Conservation (phyloP, 2,329 filamentous ascomycete species). For the Fusarium sulawesiense region DNA sequence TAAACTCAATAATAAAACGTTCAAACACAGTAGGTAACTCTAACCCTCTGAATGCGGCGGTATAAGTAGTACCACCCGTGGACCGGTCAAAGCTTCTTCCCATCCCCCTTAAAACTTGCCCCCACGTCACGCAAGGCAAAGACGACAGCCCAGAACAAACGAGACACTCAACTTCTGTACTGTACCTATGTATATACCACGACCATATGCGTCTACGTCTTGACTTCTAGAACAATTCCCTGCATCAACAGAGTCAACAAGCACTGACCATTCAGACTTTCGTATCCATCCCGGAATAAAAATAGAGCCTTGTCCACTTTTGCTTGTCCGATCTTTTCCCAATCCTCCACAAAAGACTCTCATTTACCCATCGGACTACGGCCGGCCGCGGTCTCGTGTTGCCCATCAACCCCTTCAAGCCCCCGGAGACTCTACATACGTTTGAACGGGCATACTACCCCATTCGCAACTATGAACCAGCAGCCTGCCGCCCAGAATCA, state of each 20-base stretch:
- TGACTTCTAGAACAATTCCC: conserved; percentile 41
- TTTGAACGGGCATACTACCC: conserved; percentile 6
- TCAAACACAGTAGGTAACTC: conserved; percentile 23
- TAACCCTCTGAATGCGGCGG: conserved; percentile 16
- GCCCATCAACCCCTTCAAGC: conserved; percentile 22
- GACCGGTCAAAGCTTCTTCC: conserved; percentile 41
- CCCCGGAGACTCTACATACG: conserved; percentile 10
- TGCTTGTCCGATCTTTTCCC: conserved; percentile 15
- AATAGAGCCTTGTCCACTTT: conserved; percentile 25
- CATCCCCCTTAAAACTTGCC: conserved; percentile 21
- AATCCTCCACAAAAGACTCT: conserved; percentile 10
- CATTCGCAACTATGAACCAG: conserved; percentile 36
- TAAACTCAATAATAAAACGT: neutral
- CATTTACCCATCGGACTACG: conserved; percentile 12
- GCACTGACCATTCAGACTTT: conserved; percentile 11
- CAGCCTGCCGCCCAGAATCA: conserved; percentile 36
- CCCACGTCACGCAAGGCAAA: conserved; percentile 39
- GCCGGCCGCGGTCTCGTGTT: conserved; percentile 31
- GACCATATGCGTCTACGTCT: conserved; percentile 12
- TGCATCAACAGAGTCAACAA: conserved; percentile 10
- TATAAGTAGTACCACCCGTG: conserved; percentile 20
- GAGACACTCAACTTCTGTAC: conserved; percentile 20
- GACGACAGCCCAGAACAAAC: conserved; percentile 2
- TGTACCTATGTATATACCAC: neutral
- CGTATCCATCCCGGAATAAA: conserved; percentile 16